These are phyloP conservation scores for Tolypocladium inflatum DNA, from an alignment of 2,329 filamentous ascomycete genomes.

Conservation along the genomic window DNA sequence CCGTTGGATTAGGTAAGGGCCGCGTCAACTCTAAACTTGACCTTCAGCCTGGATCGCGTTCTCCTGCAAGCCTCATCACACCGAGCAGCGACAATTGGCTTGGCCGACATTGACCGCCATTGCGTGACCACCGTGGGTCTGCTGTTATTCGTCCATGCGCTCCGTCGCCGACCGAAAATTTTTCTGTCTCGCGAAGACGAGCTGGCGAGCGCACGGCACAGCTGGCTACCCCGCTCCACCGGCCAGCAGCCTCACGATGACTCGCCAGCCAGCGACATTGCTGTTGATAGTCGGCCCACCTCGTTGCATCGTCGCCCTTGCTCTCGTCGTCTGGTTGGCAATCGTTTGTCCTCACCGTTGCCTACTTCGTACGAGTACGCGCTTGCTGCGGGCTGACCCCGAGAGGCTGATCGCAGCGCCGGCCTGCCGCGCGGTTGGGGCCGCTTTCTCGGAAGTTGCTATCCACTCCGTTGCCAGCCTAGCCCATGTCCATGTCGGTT, in stretches of 20 bases:
- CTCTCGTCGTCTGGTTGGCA: not conserved
- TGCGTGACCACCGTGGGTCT: not conserved
- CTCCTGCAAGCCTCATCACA: conserved; percentile 8
- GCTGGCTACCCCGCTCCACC: conserved; percentile 1
- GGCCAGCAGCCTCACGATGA: not conserved
- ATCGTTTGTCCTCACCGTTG: not conserved
- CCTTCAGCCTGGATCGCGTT: not conserved
- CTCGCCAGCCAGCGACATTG: not conserved
- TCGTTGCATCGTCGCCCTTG: not conserved
- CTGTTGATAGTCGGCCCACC: not conserved
- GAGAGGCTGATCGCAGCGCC: not conserved
- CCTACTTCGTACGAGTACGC: too few relatives aligned
- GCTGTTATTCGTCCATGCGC: conserved; percentile 2
- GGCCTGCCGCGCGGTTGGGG: not conserved
- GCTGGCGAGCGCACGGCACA: not conserved
- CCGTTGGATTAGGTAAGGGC: not conserved
- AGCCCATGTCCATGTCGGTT: not conserved
- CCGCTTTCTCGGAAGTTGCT: not conserved
- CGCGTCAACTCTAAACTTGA: not conserved
- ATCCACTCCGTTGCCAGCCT: not conserved
- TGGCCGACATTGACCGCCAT: conserved; percentile 4
- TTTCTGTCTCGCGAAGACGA: conserved; percentile 1
- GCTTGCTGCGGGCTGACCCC: not conserved
- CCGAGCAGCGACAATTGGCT: not conserved
- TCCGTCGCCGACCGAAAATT: not conserved